phyloP scores from a whole-genome alignment of 495 filamentous ascomycete species.

The Hyaloscypha hepaticicola region DNA sequence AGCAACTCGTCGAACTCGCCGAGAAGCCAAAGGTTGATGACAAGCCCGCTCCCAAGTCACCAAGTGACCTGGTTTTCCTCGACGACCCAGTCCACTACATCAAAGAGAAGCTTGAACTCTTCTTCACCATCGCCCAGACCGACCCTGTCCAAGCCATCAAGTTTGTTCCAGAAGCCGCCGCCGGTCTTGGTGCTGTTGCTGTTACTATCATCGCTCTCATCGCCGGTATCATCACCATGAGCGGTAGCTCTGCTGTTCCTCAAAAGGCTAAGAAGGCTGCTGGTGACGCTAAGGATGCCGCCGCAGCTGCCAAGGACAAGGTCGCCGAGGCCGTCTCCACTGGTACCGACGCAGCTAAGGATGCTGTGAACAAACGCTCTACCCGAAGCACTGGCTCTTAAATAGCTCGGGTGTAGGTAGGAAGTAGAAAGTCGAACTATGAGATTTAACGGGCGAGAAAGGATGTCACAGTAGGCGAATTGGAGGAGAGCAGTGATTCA shows the following conservation, averaged over 20 bases:
- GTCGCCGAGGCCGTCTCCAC: slow-evolving; percentile 64
- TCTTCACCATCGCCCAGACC: slow-evolving; percentile 78
- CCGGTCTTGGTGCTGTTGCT: slow-evolving; percentile 66
- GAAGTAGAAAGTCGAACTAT: not conserved
- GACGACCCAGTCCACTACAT: slow-evolving; percentile 90
- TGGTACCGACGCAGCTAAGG: slow-evolving; percentile 64
- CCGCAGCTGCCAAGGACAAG: slow-evolving; percentile 75
- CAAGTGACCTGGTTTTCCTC: slow-evolving; percentile 79
- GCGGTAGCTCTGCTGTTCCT: slow-evolving; percentile 48
- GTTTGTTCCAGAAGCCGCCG: slow-evolving; percentile 88
- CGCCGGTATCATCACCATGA: slow-evolving; percentile 50
- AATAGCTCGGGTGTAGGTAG: slow-evolving; percentile 7
- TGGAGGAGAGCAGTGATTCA: slow-evolving; percentile 11
- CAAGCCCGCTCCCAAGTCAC: slow-evolving; percentile 54
- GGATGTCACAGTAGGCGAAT: slow-evolving; percentile 22
- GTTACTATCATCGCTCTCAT: slow-evolving; percentile 67
- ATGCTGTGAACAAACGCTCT: slow-evolving; percentile 50
- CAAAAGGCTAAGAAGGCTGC: slow-evolving; percentile 47
- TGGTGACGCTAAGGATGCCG: slow-evolving; percentile 71
- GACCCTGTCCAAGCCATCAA: slow-evolving; percentile 89
- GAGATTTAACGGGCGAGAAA: not conserved
- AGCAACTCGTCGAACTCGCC: slow-evolving; percentile 80
- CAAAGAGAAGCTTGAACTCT: slow-evolving; percentile 88
- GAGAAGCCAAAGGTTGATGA: slow-evolving; percentile 76
- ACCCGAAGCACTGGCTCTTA: slow-evolving; percentile 41